Conservation (phyloP, 1,284 basidiomycete species). For the Porodaedalea pini region DNA sequence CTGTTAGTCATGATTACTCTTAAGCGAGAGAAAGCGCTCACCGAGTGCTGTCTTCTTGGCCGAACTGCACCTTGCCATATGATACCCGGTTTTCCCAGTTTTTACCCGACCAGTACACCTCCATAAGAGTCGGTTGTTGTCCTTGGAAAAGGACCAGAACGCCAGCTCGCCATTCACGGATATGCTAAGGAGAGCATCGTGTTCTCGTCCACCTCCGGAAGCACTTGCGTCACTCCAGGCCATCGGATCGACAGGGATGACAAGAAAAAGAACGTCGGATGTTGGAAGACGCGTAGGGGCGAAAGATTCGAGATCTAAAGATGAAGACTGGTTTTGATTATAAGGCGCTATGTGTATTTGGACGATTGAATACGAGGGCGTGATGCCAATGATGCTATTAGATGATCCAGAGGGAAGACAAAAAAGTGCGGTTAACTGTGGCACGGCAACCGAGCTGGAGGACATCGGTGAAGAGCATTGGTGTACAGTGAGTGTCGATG, state of each 20-base stretch:
- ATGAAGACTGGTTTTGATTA: slow-evolving; percentile 18
- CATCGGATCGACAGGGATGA: slow-evolving; percentile 88
- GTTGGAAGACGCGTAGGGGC: slow-evolving; percentile 51
- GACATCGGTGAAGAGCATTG: not conserved
- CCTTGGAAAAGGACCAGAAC: slow-evolving; percentile 63
- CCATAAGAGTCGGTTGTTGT: slow-evolving; percentile 43
- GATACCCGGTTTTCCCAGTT: slow-evolving; percentile 63
- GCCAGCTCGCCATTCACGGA: slow-evolving; percentile 69
- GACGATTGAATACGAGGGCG: slow-evolving; percentile 50
- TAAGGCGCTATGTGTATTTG: slow-evolving; percentile 29
- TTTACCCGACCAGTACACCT: slow-evolving; percentile 69
- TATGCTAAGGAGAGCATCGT: slow-evolving; percentile 77
- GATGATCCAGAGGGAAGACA: slow-evolving; percentile 53
- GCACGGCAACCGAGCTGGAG: slow-evolving; percentile 40
- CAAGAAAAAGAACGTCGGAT: slow-evolving; percentile 45
- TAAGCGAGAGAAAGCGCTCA: slow-evolving; percentile 32
- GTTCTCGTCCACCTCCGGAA: slow-evolving; percentile 34
- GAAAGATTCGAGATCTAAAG: slow-evolving; percentile 36
- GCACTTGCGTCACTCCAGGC: slow-evolving; percentile 61
- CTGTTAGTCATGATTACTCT: slow-evolving; percentile 18
- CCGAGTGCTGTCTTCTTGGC: slow-evolving; percentile 84
- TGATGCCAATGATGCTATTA: slow-evolving; percentile 55
- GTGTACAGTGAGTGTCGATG: slow-evolving; percentile 7
- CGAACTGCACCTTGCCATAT: slow-evolving; percentile 78
- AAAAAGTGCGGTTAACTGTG: slow-evolving; percentile 55